A percentile compares a stretch with the other conserved stretches of the same genome.
phyloP scores from a whole-genome alignment of 768 basidiomycete species.

The Ramaria sp. region DNA sequence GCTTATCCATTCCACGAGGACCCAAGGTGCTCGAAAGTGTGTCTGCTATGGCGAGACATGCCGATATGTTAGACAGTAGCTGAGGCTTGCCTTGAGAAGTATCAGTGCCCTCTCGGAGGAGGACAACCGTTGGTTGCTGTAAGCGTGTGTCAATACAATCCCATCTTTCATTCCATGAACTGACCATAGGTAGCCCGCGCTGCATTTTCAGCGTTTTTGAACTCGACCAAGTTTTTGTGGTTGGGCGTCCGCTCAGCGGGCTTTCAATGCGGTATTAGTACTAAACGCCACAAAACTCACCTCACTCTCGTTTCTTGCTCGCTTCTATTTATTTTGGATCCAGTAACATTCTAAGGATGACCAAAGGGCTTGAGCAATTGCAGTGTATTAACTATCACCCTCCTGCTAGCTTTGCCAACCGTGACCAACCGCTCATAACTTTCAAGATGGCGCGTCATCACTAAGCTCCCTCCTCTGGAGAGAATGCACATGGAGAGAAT shows the following conservation, averaged over 20 bases:
- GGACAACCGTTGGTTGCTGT: conserved; percentile 95
- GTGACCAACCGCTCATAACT: too few species aligned
- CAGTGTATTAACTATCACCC: too few species aligned
- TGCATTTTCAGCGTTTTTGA: conserved; percentile 55
- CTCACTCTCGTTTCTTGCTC: too few species aligned
- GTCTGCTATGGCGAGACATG: conserved; percentile 87
- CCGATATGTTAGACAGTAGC: conserved; percentile 89
- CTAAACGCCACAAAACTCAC: too few species aligned
- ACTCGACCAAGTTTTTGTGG: not conserved
- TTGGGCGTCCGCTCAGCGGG: not conserved
- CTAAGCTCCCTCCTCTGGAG: too few species aligned
- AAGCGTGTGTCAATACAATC: not conserved
- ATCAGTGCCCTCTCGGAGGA: conserved; percentile 93
- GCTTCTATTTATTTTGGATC: too few species aligned
- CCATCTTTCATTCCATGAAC: not conserved
- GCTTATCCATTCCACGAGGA: conserved; percentile 97
- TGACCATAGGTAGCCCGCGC: conserved; percentile 70
- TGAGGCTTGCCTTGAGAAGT: conserved; percentile 91
- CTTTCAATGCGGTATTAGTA: too few species aligned
- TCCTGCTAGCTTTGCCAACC: too few species aligned
- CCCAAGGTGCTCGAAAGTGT: conserved; percentile 94
- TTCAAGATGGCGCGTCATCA: too few species aligned
- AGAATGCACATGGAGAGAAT: too few species aligned
- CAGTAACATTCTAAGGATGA: too few species aligned
- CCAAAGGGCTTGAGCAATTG: too few species aligned